Evolutionary conservation across 345 rosid species (phyloP).

Genomic region (Arabis alpina): DNA sequence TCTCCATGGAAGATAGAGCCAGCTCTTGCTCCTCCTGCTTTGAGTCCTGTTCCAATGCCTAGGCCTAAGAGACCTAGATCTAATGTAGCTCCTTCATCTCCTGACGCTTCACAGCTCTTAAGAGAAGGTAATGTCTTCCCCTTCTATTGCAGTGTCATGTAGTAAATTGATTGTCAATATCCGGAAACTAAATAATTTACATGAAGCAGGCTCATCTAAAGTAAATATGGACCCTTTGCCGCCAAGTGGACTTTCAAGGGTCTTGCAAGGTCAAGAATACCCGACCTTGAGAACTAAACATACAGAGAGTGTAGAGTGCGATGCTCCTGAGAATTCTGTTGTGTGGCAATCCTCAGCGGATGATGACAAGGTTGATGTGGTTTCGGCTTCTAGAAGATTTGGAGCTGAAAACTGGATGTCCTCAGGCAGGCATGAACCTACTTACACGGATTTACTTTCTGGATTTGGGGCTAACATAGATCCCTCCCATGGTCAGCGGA

Average conservation of each 20-base stretch:
- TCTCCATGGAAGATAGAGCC: conserved; percentile 94
- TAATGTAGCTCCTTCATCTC: conserved; percentile 56
- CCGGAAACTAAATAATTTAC: conserved; percentile 20
- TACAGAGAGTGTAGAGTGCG: conserved; percentile 54
- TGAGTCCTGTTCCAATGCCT: conserved; percentile 62
- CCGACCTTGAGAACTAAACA: conserved; percentile 69
- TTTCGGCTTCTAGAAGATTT: conserved; percentile 55
- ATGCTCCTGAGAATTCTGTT: conserved; percentile 60
- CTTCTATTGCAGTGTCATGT: neutral
- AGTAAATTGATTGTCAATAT: neutral
- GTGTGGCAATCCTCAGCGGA: conserved; percentile 59
- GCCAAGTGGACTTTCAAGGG: conserved; percentile 63
- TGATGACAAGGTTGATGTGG: conserved; percentile 59
- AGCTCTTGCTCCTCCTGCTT: conserved; percentile 74
- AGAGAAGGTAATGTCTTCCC: conserved; percentile 60
- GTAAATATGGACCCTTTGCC: conserved; percentile 60
- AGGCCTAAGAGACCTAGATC: conserved; percentile 69
- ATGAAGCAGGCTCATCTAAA: conserved; percentile 48
- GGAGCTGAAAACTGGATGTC: conserved; percentile 58
- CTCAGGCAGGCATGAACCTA: conserved; percentile 55
- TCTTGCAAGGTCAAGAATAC: conserved; percentile 83
- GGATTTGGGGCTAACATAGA: conserved; percentile 58
- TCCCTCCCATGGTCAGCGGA: conserved; percentile 46
- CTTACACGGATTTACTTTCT: conserved; percentile 66
- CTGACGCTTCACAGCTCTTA: conserved; percentile 59